Base-by-base conservation (phyloP, 495 filamentous ascomycete genomes). In the Xylaria castorea region DNA sequence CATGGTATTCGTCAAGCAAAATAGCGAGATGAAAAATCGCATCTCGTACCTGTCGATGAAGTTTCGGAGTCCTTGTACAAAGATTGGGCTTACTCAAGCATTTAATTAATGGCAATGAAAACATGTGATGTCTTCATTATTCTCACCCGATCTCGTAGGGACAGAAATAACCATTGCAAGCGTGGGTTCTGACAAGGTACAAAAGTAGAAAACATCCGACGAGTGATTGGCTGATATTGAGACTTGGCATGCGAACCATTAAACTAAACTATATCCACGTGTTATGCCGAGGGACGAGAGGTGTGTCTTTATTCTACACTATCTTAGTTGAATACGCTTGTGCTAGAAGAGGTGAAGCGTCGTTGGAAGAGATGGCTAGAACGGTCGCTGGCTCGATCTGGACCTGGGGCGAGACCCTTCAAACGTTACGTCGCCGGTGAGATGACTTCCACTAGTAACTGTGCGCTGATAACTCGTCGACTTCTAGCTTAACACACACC, bases 321-420 rank as follows among this genome's bases (percentile, higher is more conserved):
- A 60, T 12, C 12, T 61, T 61, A 61, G 58, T 22, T 20, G 32
- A 20, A 22, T 9, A 40, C 6, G 11, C 18, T 61, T 61, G 20
- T 22, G 18, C 58, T 40, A 6, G 11, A 61, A 61, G 8, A 61
- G 58, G 58, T 12, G 58, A 61, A 38, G 58, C 34, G 58, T 61
- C 7, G 18, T 34, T 22, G 6, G 18, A 32, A 1, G 53, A 20
- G 2, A 5, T 2, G 53, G 58, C 58, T 61, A 61, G 34, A 61
- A 38, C 34, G 6, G 34, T 7, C 6, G 18, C 3, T n/a, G 5
- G 27, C n/a, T 11, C 25, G 34, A 25, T n/a, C 58, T 61, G 12
- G 58, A 38, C 58, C 58, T 38, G 11, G 34, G 58, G 12, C 53
- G 53, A 57, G 53, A 57, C 53, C 30, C 27, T 30, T 16, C 27